These are phyloP conservation scores for Amanita jacksonii DNA, from an alignment of 768 basidiomycete species.

Conservation along the genomic window DNA sequence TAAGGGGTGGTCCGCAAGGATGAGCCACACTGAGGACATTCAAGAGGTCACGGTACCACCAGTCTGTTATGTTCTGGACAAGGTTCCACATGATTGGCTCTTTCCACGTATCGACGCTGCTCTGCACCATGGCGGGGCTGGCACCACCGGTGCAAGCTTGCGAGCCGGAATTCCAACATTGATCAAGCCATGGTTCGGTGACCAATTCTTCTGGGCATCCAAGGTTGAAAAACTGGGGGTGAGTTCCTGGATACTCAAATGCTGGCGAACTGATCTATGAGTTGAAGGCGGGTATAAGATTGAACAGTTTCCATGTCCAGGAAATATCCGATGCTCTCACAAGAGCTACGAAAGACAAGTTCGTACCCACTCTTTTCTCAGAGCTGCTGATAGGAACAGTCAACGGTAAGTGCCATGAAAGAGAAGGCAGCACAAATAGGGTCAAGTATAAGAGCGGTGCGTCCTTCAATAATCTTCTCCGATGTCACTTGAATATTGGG, in stretches of 20 bases:
- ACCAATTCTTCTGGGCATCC: slow-evolving; percentile 58
- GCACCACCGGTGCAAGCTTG: slow-evolving; percentile 60
- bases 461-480: slow-evolving; percentile 9
- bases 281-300: slow-evolving; percentile 37
- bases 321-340: slow-evolving; percentile 47
- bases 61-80: slow-evolving; percentile 48
- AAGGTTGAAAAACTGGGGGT: slow-evolving; percentile 57
- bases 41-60: slow-evolving; percentile 38
- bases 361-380: slow-evolving; percentile 12
- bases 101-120: slow-evolving; percentile 54
- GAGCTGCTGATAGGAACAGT: neutral
- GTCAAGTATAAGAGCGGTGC: slow-evolving; percentile 24
- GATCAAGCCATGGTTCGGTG: slow-evolving; percentile 67
- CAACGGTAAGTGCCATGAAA: slow-evolving; percentile 38
- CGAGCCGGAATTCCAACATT: slow-evolving; percentile 57
- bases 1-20: slow-evolving; percentile 58
- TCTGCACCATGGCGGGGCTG: slow-evolving; percentile 62
- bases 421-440: slow-evolving; percentile 44
- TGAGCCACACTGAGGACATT: slow-evolving; percentile 29
- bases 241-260: slow-evolving; percentile 13
- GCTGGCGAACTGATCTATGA: neutral
- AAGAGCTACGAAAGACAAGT: slow-evolving; percentile 45
- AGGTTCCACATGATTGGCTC: slow-evolving; percentile 61
- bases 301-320: slow-evolving; percentile 33
- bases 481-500: neutral